Base-by-base conservation (phyloP, 192 early-diverging fungal species). In the Backusella australiensis region DNA sequence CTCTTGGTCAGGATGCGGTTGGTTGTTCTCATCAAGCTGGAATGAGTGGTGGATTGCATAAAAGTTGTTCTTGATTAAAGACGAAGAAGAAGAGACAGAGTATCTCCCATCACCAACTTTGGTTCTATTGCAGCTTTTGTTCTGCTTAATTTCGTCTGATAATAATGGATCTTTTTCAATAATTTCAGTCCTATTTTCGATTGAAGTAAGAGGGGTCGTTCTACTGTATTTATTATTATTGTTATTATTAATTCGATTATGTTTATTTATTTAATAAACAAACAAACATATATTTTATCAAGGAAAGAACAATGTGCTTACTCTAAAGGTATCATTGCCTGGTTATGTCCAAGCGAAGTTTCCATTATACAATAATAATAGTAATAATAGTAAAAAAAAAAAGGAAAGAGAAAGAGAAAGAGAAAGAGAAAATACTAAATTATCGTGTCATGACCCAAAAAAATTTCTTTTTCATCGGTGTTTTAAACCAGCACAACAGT, bases 141-240 rank as follows among this genome's bases (percentile, higher is more conserved):
- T 26, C 26, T 23, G 56, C 12, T 63, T 63, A 63, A 14, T 29
- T 23, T 63, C 56, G 21, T 63, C 56, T 26, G 56, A 26, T 63
- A 29, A 63, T 63, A 29, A 26, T 29, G 56, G 12, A 12, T 63
- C 26, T 12, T 49, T 49, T 49, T 49, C 46, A 49, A 49, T 49
- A 49, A 49, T 49, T 49, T 49, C 46, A 49, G 23, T 63, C 56
- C 56, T 63, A 63, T 63, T 63, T 63, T 63, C 56, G 56, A 63
- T 63, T 19, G 56, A 63, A 63, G 56, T 63, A 63, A 63, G 56
- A 63, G 56, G 56, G 56, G 56, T 63, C 56, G 56, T 23, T 63
- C 56, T 63, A 29, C 26, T 63, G 56, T 63, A 4, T 23, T 59
- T 59, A 59, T 63, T 63, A 12, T 63, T 63, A 4, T 63, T 63